Evolutionary conservation across 169 alveolate species (phyloP), one percentile per base, ranked within the genome.

Genomic region (Plasmodium falciparum): DNA sequence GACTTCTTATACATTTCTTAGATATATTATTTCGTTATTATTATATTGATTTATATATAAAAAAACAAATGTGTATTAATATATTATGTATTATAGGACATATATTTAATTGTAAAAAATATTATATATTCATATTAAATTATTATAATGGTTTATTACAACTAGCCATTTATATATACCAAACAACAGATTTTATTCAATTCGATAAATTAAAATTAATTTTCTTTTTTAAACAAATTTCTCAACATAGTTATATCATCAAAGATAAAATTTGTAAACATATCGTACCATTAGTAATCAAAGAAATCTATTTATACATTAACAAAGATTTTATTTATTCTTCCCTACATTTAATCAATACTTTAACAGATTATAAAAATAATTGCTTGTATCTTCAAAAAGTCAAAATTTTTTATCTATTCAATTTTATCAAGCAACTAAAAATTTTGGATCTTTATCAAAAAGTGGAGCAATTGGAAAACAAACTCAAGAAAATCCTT

Each of bases 61-160:
- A 66, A 70, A 78, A 78, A 22, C 78, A 78, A 33, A 78, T 78
- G 12, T 78, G 89, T 49, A 78, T 78, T 26, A 78, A 78, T 29
- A 78, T 78, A 54, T 70, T 78, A 20, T 78, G 89, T 45, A 58
- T 78, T 2, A 65, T 78, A 22, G 89, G 89, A 0, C 89, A 78
- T 13, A 45, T 78, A 12, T 52, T 69, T 65, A 78, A 78, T 78
- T 78, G 9, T 22, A 78, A 66, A 78, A 78, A 54, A 45, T 66
- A 78, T 78, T 52, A 29, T 13, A 29, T 50, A 2, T 78, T 78
- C 47, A 15, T 78, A 66, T 58, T 78, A 15, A 50, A 69, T 70
- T n/a, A 78, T 78, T 66, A 66, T 78, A 70, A n/a, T 5, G 89
- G 75, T 3, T 29, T 78, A 17, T 4, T 65, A 2, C 45, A 54